Percentiles rank a stretch among this genome's conserved stretches.
These are phyloP conservation scores for Aspergillus saccharolyticus DNA, from an alignment of 495 filamentous ascomycete species.

Conservation along the genomic window DNA sequence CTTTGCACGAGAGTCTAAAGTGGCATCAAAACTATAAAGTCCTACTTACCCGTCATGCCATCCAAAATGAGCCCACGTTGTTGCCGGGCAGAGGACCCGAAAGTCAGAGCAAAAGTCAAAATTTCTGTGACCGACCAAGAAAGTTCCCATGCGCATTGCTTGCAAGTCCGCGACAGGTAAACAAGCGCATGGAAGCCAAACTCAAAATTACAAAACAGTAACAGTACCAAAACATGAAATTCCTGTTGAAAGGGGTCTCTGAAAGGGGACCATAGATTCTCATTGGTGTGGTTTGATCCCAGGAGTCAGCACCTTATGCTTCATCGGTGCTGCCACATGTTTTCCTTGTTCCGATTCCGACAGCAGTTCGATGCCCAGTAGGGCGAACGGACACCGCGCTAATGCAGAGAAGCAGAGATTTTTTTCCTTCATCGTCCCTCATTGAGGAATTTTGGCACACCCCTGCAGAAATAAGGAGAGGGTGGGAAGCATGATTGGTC, in stretches of 20 bases:
- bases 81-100: not conserved
- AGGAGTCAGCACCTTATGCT: slow-evolving; percentile 10
- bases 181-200: not conserved
- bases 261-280: not conserved
- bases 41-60: not conserved
- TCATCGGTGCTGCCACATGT: slow-evolving; percentile 3
- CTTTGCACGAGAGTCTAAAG: not conserved
- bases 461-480: not conserved
- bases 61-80: not conserved
- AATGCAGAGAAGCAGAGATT: slow-evolving; percentile 1
- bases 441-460: not conserved
- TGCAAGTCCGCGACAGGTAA: not conserved
- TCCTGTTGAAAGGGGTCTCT: not conserved
- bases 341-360: not conserved
- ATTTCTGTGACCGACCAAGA: not conserved
- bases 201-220: not conserved
- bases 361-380: not conserved
- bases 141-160: not conserved
- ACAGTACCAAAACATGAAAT: not conserved
- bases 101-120: not conserved
- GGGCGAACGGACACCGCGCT: not conserved
- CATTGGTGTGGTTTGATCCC: not conserved
- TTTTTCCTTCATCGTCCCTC: slow-evolving; percentile 1
- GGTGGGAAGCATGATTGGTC: not conserved
- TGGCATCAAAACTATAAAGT: not conserved